Base-by-base conservation (phyloP, 805 yeast species). In the Wickerhamomyces hampshirensis region DNA sequence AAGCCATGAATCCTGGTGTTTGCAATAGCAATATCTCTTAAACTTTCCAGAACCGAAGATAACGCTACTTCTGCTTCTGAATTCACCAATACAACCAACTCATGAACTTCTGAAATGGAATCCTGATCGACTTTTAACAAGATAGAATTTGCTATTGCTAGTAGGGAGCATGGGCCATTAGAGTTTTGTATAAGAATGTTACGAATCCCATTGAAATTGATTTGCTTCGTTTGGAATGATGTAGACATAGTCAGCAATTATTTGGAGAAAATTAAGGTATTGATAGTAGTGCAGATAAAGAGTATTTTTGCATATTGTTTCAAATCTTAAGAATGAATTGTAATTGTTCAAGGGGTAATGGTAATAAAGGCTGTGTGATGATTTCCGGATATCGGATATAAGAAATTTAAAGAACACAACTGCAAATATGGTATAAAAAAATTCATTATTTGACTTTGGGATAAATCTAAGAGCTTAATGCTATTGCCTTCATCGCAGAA, bases 161-260 rank as follows among this genome's bases (percentile, higher is more conserved):
- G 70, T 26, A 89, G 58, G 2, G 95, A 94, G 54, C 96, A 88
- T 0, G 96, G 95, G 0, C 96, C 96, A 51, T 87, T 86, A 32
- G 62, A 66, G 43, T 85, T 84, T 62, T 88, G 96, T 15, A 86
- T 59, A 4, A 89, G 61, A 23, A 88, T 75, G 28, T 76, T 76
- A 18, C 55, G 44, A 13, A 35, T 37, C 5, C 56, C 57, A 16
- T 52, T 29, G 39, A 39, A 46, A 28, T 46, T 42, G 24, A 53
- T 40, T 10, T 37, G 32, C 33, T 53, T 53, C 5, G 55, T 52
- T 14, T 34, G 33, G 35, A 30, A 30, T 5, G 8, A 8, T 8
- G 33, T 30, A 10, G 24, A 23, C 15, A 31, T 31, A 21, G 24
- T 21, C 10, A n/a, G n/a, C n/a, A n/a, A n/a, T n/a, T n/a, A n/a